Base-by-base conservation (phyloP, 2,329 filamentous ascomycete species). In the Aspergillus felis region DNA sequence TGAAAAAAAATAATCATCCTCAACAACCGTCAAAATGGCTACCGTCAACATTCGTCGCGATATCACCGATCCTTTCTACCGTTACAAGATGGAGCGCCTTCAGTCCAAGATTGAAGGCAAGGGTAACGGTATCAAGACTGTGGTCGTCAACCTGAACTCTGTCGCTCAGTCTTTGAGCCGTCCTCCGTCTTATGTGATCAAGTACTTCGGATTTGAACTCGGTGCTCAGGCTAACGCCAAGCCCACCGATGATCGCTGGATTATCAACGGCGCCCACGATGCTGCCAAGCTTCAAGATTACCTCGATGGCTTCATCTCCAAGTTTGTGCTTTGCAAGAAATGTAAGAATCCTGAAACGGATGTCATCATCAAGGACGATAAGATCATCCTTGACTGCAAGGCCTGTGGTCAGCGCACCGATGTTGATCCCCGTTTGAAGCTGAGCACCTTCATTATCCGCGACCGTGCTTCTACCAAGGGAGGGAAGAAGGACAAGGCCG, bases 41-140 rank as follows among this genome's bases (percentile, higher is more conserved):
- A 92, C 91, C 82, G 84, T 99, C 86, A 99, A 99, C 81, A 92
- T 97, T 80, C 92, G 92, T 79, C 91, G 91, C 80, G 93, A 97
- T 89, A 89, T 96, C 82, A 89, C 88, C 83, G 94, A 99, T 82
- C 89, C 89, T 81, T 99, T 97, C 87, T 99, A 99, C 83, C 94
- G 94, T 78, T 99, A 99, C 88, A 99, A 99, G 87, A 99, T 99
- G 94, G 94, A 97, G 82, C 89, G 87, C 70, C 83, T 99, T 75
- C 91, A 96, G 84, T 96, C 94, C 78, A 99, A 99, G 85, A 95
- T 99, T 71, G 94, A 99, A 82, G 94, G 94, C 80, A 99, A 99
- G 81, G 94, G 94, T 68, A 99, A 99, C 82, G 94, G 94, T 74
- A 99, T 99, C 87, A 99, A 99, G 84, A 99, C 84, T 70, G 94